Percentiles rank a stretch among this genome's conserved stretches.
Conservation (phyloP, 1,284 basidiomycete species). For the Phylloboletellus chloephorus region DNA sequence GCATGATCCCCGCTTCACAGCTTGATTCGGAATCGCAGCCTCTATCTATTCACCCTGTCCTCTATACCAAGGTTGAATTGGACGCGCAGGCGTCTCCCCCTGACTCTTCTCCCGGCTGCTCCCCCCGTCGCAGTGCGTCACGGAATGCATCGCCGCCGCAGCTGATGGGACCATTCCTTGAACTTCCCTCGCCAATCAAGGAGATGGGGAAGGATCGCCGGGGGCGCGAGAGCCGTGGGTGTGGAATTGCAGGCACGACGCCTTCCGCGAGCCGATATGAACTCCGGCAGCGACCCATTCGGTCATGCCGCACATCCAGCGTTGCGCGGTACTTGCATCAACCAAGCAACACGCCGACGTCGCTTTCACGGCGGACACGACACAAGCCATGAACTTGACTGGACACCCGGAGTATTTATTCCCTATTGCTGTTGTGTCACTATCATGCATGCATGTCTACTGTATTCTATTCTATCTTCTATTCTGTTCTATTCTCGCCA, state of each 20-base stretch:
- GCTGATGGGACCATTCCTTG: conserved; percentile 9
- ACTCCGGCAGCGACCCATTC: conserved; percentile 26
- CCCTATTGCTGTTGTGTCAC: conserved; percentile 30
- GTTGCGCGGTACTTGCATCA: conserved; percentile 16
- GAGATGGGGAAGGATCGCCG: conserved; percentile 6
- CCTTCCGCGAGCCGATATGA: conserved; percentile 25
- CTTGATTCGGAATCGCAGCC: conserved; percentile 34
- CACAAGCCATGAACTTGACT: conserved; percentile 7
- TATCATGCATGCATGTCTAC: conserved; percentile 5
- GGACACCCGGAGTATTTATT: conserved; percentile 23
- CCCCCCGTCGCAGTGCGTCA: conserved; percentile 8
- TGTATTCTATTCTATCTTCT: conserved; percentile 1
- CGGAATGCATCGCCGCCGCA: conserved; percentile 10
- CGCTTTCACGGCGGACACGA: conserved; percentile 17
- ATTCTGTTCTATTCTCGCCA: conserved; percentile 2
- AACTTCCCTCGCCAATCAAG: conserved; percentile 10
- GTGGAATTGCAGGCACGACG: conserved; percentile 4
- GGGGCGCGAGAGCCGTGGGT: conserved; percentile 13
- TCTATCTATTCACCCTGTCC: conserved; percentile 27
- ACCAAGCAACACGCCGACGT: conserved; percentile 7
- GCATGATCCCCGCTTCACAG: conserved; percentile 36
- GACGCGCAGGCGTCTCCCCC: conserved; percentile 18
- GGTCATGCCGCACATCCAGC: conserved; percentile 13
- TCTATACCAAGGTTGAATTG: conserved; percentile 36
- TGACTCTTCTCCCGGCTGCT: conserved; percentile 9